phyloP scores from a whole-genome alignment of 2,329 filamentous ascomycete species.

The Diplodia sapinea region DNA sequence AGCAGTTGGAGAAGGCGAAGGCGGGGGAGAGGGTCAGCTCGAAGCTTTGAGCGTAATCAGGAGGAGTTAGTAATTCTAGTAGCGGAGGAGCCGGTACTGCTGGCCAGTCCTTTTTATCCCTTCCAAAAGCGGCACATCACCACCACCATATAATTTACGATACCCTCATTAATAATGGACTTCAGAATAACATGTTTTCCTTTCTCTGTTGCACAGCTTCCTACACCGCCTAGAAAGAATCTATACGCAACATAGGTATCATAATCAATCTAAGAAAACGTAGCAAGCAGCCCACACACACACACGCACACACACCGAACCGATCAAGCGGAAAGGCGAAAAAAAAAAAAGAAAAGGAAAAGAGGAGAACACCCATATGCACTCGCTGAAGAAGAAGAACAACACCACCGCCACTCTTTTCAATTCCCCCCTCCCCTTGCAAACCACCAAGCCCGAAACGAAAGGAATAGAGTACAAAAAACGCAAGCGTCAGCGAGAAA shows the following conservation, averaged over 20 bases:
- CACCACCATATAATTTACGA: neutral
- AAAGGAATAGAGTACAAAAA: neutral
- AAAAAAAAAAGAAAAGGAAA: neutral
- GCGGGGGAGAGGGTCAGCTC: neutral
- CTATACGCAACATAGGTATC: conserved; percentile 28
- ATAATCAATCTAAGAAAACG: conserved; percentile 4
- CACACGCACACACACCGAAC: neutral
- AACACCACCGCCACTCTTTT: no score
- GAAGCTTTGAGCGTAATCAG: neutral
- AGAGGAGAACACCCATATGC: neutral
- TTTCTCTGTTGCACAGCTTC: neutral
- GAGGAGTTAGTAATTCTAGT: neutral
- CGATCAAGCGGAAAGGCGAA: neutral
- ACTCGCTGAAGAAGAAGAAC: neutral
- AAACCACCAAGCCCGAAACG: no score
- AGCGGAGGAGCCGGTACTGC: neutral
- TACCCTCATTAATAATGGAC: neutral
- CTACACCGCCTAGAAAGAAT: neutral
- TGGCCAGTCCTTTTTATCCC: neutral
- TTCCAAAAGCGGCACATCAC: neutral
- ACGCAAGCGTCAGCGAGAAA: neutral
- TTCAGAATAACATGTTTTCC: neutral
- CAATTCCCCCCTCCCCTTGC: neutral
- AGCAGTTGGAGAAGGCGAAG: neutral
- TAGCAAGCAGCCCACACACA: neutral